A percentile compares a stretch with the other conserved stretches of the same genome.
Conservation (phyloP, 768 basidiomycete genomes). For the Lentinula raphanica region DNA sequence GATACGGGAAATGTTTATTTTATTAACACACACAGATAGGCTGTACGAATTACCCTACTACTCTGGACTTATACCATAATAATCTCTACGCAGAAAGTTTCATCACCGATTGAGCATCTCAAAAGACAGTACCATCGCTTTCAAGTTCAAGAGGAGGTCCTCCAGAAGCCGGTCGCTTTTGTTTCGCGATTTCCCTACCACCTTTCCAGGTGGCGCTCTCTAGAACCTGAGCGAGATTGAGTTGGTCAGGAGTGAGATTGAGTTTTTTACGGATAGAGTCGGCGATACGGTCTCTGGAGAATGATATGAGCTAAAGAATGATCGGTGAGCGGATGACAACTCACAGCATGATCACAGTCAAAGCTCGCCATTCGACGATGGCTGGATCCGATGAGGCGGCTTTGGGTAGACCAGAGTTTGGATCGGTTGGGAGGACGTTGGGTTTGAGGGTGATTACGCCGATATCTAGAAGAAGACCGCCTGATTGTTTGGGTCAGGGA, state of each 20-base stretch:
- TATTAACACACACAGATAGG: too few relatives aligned
- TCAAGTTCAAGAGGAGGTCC: slow-evolving; percentile 86
- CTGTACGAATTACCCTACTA: too few relatives aligned
- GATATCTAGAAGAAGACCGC: slow-evolving; percentile 83
- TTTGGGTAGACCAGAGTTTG: slow-evolving; percentile 50
- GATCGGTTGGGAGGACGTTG: slow-evolving; percentile 45
- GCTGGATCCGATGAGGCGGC: slow-evolving; percentile 78
- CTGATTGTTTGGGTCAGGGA: too few relatives aligned
- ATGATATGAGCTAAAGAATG: background rate
- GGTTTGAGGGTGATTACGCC: slow-evolving; percentile 71
- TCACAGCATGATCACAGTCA: slow-evolving; percentile 91
- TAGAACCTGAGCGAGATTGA: slow-evolving; percentile 82
- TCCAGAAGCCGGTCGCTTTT: slow-evolving; percentile 63
- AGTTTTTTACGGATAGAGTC: slow-evolving; percentile 60
- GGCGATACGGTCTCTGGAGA: slow-evolving; percentile 71
- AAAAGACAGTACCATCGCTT: slow-evolving; percentile 84
- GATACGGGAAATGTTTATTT: too few relatives aligned
- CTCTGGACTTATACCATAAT: too few relatives aligned
- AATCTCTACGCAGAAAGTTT: too few relatives aligned
- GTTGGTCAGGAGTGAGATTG: slow-evolving; percentile 40
- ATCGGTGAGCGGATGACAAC: slow-evolving; percentile 22
- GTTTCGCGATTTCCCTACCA: slow-evolving; percentile 86
- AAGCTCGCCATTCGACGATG: slow-evolving; percentile 92
- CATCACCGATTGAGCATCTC: too few relatives aligned
- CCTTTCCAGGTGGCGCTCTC: slow-evolving; percentile 98